Evolutionary conservation across 2,329 filamentous ascomycete species (phyloP).

Genomic region (Hypoxylon sp.): DNA sequence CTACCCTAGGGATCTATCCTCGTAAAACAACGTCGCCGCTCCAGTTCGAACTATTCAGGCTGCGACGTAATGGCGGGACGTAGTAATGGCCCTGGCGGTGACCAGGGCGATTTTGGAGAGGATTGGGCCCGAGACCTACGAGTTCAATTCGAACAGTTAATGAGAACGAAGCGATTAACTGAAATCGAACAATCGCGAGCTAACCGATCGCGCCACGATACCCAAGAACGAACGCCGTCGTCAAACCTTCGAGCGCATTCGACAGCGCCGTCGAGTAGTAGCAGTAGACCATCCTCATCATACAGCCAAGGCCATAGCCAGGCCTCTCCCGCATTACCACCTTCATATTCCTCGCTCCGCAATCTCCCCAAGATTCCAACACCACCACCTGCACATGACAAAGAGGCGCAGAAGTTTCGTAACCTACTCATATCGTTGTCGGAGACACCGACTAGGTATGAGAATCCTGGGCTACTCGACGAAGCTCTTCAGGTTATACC

Average conservation of each 20-base stretch:
- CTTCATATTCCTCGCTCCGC: slow-evolving; percentile 73
- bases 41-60: slow-evolving; percentile 13
- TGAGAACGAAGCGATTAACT: slow-evolving; percentile 89
- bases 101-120: slow-evolving; percentile 71
- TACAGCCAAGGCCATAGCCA: slow-evolving; percentile 37
- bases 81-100: slow-evolving; percentile 42
- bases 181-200: slow-evolving; percentile 77
- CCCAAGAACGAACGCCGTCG: slow-evolving; percentile 69
- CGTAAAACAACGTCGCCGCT: slow-evolving; percentile 9
- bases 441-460: slow-evolving; percentile 91
- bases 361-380: slow-evolving; percentile 80
- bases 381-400: slow-evolving; percentile 76
- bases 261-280: slow-evolving; percentile 53
- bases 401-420: slow-evolving; percentile 79
- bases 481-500: slow-evolving; percentile 91
- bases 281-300: slow-evolving; percentile 64
- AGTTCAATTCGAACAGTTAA: slow-evolving; percentile 86
- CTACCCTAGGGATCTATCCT: slow-evolving; percentile 5
- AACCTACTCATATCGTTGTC: slow-evolving; percentile 89
- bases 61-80: slow-evolving; percentile 49
- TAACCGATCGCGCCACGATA: slow-evolving; percentile 71
- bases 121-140: slow-evolving; percentile 84
- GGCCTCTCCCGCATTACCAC: slow-evolving; percentile 59
- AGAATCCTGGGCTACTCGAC: slow-evolving; percentile 94
- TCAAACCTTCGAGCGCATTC: slow-evolving; percentile 62